These are phyloP conservation scores for Kwoniella europaea DNA, from an alignment of 768 basidiomycete species.

Conservation along the genomic window DNA sequence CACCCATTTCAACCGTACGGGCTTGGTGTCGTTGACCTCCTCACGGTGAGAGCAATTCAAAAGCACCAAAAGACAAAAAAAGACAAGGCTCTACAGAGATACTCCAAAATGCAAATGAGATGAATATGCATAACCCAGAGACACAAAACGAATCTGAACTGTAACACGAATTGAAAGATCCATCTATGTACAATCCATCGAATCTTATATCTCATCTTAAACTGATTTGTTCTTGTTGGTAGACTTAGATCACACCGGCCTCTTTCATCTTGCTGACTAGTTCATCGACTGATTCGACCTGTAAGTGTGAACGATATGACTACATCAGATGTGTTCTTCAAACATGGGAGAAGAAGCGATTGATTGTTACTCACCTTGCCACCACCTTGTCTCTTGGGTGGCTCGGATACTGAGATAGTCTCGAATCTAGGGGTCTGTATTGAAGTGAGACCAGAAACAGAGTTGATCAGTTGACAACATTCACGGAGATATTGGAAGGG, in stretches of 20 bases:
- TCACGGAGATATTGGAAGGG: slow-evolving; percentile 5
- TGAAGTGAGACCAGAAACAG: not conserved
- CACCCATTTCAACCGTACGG: too few relatives aligned
- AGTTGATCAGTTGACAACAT: not conserved
- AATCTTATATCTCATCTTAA: not conserved
- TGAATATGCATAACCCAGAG: too few relatives aligned
- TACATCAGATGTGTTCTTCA: not conserved
- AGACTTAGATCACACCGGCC: slow-evolving; percentile 65
- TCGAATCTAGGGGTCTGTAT: slow-evolving; percentile 72
- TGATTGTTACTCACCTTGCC: slow-evolving; percentile 68
- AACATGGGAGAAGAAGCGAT: not conserved
- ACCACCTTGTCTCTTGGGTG: slow-evolving; percentile 86
- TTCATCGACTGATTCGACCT: slow-evolving; percentile 86
- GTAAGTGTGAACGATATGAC: not conserved
- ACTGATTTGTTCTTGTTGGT: not conserved
- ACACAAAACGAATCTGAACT: too few relatives aligned
- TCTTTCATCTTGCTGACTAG: slow-evolving; percentile 86
- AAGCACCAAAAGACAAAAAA: too few relatives aligned
- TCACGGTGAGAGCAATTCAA: too few relatives aligned
- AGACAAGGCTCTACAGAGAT: too few relatives aligned
- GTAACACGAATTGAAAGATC: too few relatives aligned
- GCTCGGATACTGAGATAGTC: slow-evolving; percentile 85
- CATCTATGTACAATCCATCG: not conserved
- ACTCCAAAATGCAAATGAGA: too few relatives aligned
- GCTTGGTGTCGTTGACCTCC: too few relatives aligned